Evolutionary conservation across 2,329 filamentous ascomycete species (phyloP).

Genomic region (Coniochaeta sp.): DNA sequence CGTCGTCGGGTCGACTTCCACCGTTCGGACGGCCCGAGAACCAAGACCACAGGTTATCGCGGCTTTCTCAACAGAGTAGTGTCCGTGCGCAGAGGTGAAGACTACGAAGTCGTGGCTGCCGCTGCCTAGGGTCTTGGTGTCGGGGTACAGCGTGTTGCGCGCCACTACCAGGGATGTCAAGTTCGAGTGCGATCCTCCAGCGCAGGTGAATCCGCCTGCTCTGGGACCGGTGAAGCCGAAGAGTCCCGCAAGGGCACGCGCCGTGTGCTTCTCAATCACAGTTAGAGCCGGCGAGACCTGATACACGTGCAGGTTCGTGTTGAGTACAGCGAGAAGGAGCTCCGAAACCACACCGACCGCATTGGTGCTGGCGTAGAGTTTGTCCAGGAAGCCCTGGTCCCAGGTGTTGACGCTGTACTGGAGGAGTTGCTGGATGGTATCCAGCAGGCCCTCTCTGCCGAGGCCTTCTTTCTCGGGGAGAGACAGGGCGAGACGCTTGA

Average conservation of each 20-base stretch:
- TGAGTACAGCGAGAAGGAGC: slow-evolving; percentile 73
- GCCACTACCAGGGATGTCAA: slow-evolving; percentile 79
- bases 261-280: slow-evolving; percentile 78
- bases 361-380: slow-evolving; percentile 86
- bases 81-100: slow-evolving; percentile 60
- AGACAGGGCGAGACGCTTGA: slow-evolving; percentile 47
- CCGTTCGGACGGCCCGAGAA: slow-evolving; percentile 60
- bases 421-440: slow-evolving; percentile 62
- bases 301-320: slow-evolving; percentile 93
- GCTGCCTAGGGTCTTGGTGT: slow-evolving; percentile 68
- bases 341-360: slow-evolving; percentile 80
- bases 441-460: slow-evolving; percentile 67
- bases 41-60: slow-evolving; percentile 88
- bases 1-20: slow-evolving; percentile 58
- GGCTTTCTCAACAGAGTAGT: slow-evolving; percentile 42
- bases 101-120: slow-evolving; percentile 60
- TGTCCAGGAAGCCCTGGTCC: slow-evolving; percentile 94
- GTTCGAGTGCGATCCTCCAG: slow-evolving; percentile 81
- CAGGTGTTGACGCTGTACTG: slow-evolving; percentile 95
- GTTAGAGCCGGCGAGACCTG: slow-evolving; percentile 86
- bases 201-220: slow-evolving; percentile 68
- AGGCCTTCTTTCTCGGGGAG: slow-evolving; percentile 48
- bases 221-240: slow-evolving; percentile 69
- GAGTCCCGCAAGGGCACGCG: slow-evolving; percentile 61
- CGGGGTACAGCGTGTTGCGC: slow-evolving; percentile 75